Conservation (phyloP, 805 yeast genomes). For the Kodamaea leandrae region DNA sequence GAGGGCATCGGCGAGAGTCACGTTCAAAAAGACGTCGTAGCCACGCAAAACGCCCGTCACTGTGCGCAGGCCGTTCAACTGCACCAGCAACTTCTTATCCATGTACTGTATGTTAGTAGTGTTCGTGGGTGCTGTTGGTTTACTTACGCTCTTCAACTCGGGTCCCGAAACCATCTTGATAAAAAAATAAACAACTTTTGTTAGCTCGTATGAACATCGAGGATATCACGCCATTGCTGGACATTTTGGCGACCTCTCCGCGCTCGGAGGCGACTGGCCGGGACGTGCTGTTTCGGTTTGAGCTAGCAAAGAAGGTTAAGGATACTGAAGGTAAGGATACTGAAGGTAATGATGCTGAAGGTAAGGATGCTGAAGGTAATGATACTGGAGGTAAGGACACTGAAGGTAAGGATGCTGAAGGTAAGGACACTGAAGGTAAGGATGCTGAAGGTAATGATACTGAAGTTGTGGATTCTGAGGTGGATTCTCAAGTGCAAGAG, state of each 20-base stretch:
- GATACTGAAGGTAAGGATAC: not conserved
- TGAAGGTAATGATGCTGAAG: constrained; percentile 1
- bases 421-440: no score
- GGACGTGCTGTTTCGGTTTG: constrained; percentile 7
- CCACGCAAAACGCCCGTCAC: constrained; percentile 84
- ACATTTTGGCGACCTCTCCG: constrained; percentile 26
- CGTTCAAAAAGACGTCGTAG: constrained; percentile 74
- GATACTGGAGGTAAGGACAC: not conserved
- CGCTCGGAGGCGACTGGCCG: constrained; percentile 9
- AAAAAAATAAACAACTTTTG: not conserved
- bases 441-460: no score
- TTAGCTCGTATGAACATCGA: constrained; percentile 4
- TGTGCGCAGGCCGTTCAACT: constrained; percentile 74
- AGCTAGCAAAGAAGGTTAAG: constrained; percentile 7
- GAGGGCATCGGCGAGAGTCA: constrained; percentile 68
- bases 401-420: no score
- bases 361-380: not conserved
- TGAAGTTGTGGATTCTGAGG: no score
- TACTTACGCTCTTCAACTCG: constrained; percentile 53
- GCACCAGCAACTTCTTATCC: constrained; percentile 71
- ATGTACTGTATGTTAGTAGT: constrained; percentile 53
- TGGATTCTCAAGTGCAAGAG: no score
- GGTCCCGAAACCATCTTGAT: constrained; percentile 57
- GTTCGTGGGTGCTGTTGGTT: not conserved
- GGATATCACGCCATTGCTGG: constrained; percentile 25